These are phyloP conservation scores for Plasmopara halstedii DNA, from an alignment of 352 stramenopile genomes.

Conservation along the genomic window DNA sequence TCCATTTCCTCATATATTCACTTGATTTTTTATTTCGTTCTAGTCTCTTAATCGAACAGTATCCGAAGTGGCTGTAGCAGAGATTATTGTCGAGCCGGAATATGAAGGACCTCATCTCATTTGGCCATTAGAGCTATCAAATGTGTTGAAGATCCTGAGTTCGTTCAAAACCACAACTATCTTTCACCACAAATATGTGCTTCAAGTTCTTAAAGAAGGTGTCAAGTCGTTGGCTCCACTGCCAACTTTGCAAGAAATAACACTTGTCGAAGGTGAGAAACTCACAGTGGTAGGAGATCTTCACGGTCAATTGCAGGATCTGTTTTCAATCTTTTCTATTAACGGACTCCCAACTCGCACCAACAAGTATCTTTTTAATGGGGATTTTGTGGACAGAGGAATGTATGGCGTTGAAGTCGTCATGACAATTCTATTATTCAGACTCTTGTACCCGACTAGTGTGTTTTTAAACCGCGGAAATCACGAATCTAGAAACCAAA, in stretches of 20 bases:
- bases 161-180: slow-evolving; percentile 86
- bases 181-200: slow-evolving; percentile 88
- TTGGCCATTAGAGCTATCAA: slow-evolving; percentile 80
- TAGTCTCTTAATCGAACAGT: slow-evolving; percentile 39
- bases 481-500: slow-evolving; percentile 93
- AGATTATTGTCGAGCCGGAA: slow-evolving; percentile 41
- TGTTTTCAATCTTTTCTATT: slow-evolving; percentile 93
- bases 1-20: not conserved
- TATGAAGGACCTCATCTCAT: slow-evolving; percentile 73
- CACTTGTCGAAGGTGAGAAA: slow-evolving; percentile 74
- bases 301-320: slow-evolving; percentile 91
- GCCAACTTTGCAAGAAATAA: slow-evolving; percentile 85
- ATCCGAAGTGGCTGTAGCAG: slow-evolving; percentile 47
- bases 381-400: slow-evolving; percentile 94
- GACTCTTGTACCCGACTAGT: slow-evolving; percentile 69
- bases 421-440: slow-evolving; percentile 73
- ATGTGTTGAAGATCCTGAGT: slow-evolving; percentile 85
- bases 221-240: slow-evolving; percentile 53
- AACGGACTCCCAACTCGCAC: slow-evolving; percentile 82
- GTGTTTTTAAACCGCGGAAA: slow-evolving; percentile 93
- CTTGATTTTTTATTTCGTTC: slow-evolving; percentile 3
- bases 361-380: slow-evolving; percentile 97
- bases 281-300: slow-evolving; percentile 91
- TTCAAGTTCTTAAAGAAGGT: slow-evolving; percentile 71
- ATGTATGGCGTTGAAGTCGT: slow-evolving; percentile 83